phyloP scores from a whole-genome alignment of 192 early-diverging fungal species.

The Coemansia sp. region DNA sequence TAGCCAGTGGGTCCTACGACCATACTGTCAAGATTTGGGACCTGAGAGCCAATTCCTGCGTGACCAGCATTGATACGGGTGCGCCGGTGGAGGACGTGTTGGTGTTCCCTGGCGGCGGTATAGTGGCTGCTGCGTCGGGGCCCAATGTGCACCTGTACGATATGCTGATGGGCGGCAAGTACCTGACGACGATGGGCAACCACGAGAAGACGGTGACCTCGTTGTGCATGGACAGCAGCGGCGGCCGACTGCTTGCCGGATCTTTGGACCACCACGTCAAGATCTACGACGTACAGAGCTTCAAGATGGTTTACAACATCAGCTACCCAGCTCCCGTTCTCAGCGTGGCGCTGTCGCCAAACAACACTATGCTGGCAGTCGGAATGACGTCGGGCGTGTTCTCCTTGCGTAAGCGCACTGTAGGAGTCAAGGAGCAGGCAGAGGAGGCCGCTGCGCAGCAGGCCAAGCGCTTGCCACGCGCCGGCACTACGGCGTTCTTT shows the following conservation, averaged over 20 bases:
- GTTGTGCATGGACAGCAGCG: slow-evolving; percentile 76
- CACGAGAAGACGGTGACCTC: slow-evolving; percentile 96
- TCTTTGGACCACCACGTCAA: slow-evolving; percentile 97
- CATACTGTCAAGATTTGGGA: slow-evolving; percentile 95
- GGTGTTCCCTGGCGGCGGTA: slow-evolving; percentile 77
- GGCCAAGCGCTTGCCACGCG: slow-evolving; percentile 37
- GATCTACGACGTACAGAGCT: slow-evolving; percentile 83
- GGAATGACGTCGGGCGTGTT: slow-evolving; percentile 92
- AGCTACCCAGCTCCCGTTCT: slow-evolving; percentile 90
- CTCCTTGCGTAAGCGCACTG: slow-evolving; percentile 78
- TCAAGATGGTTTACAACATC: slow-evolving; percentile 80
- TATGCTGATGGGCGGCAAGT: slow-evolving; percentile 72
- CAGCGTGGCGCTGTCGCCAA: slow-evolving; percentile 85
- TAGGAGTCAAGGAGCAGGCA: slow-evolving; percentile 69
- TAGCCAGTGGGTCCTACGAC: slow-evolving; percentile 92
- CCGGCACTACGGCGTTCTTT: slow-evolving; percentile 73
- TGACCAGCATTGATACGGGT: slow-evolving; percentile 75
- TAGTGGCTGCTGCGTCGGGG: slow-evolving; percentile 67
- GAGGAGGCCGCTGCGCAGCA: slow-evolving; percentile 24
- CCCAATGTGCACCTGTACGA: slow-evolving; percentile 88
- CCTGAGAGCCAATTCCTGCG: slow-evolving; percentile 68
- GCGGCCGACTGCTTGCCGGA: slow-evolving; percentile 77
- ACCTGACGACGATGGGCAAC: slow-evolving; percentile 77
- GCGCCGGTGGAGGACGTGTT: slow-evolving; percentile 87
- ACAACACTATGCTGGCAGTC: slow-evolving; percentile 84